Conservation (phyloP, 2,329 filamentous ascomycete genomes). For the Pyricularia sp. region DNA sequence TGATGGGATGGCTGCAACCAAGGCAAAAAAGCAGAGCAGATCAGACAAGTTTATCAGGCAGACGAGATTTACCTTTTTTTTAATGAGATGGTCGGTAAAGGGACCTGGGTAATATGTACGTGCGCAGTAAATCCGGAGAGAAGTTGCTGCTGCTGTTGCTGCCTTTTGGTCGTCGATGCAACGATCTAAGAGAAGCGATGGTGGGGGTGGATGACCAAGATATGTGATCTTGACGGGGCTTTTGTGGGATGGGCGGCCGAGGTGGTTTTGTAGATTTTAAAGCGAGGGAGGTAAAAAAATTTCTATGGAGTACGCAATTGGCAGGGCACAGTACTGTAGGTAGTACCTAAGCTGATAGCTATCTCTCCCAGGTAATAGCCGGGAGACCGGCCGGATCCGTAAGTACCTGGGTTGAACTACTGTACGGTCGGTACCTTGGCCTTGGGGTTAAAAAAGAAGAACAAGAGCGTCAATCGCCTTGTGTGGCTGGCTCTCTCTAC, state of each 20-base stretch:
- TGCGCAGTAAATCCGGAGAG: neutral
- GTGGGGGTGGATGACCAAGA: slow-evolving; percentile 1
- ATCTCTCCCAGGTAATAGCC: neutral
- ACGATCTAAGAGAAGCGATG: neutral
- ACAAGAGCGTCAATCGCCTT: neutral
- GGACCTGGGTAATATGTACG: neutral
- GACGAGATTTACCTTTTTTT: neutral
- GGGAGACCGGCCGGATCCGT: neutral
- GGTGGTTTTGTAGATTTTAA: slow-evolving; percentile 2
- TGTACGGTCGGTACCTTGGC: neutral
- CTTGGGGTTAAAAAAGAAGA: neutral
- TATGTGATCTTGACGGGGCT: slow-evolving; percentile 1
- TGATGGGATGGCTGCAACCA: neutral
- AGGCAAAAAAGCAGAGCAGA: neutral
- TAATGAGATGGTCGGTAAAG: neutral
- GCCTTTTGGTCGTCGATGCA: neutral
- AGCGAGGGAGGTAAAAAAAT: neutral
- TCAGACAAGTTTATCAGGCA: neutral
- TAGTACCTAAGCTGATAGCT: neutral
- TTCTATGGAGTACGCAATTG: neutral
- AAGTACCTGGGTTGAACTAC: neutral
- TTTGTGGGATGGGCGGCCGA: neutral
- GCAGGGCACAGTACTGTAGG: neutral
- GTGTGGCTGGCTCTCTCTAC: neutral
- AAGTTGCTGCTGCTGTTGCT: neutral